Evolutionary conservation across 108 stramenopile species (phyloP), one percentile per base, ranked within the genome.

Genomic region (Mediolabrus comicus): DNA sequence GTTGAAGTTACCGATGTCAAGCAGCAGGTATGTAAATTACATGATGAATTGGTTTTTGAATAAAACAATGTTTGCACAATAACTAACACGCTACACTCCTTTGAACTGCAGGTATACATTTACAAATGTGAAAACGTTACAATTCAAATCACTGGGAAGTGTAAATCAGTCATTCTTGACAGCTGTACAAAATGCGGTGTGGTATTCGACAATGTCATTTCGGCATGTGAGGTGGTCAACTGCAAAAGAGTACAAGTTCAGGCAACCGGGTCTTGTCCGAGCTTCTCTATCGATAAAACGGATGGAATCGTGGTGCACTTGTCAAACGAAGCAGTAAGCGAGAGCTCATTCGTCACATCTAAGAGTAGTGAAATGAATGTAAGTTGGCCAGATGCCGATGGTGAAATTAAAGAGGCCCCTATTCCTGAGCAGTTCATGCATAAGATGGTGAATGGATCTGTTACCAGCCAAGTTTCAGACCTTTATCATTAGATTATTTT

Each of bases 401-500:
- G 89, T 12, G 96, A 92, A 65, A 83, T 93, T 31, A 89, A 90
- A 72, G 98, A 99, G 85, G 72, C 86, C 41, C 96, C 97, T n/a
- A 96, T 99, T 79, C 98, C 98, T 13, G 98, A 99, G 71, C 98
- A 98, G 79, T 98, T 95, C 70, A 75, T 84, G 22, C 95, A 97
- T 82, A 92, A 79, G 33, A 34, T 98, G 26, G 74, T 74, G 10
- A 75, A 79, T 60, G 91, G 87, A 11, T 58, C 61, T 33, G 63
- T 95, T 10, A 75, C 77, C 6, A 90, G 87, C 43, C 87, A 92
- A 32, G 92, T 97, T 9, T 95, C 96, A 24, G 96, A 97, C 63
- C 81, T 97, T 8, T 97, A 97, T 70, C 87, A 90, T 75, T 93
- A 85, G 71, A 62, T 27, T 24, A n/a, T n/a, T n/a, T n/a, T n/a